phyloP scores from a whole-genome alignment of 1,284 basidiomycete species.

The Kalmanozyma brasiliensis region DNA sequence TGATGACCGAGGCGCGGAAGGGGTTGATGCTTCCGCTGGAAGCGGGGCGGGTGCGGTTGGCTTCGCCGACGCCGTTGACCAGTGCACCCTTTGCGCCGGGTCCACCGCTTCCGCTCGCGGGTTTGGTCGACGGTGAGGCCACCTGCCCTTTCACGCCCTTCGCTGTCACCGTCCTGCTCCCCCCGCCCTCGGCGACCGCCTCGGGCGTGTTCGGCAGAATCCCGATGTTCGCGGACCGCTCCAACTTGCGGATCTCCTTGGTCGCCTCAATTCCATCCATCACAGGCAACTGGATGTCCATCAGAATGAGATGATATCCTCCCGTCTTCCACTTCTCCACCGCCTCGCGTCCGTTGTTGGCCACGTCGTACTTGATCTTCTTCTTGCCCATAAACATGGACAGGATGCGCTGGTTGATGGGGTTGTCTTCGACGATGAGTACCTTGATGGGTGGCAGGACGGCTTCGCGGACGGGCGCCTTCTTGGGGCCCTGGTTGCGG shows the following conservation, averaged over 20 bases:
- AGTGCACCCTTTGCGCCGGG: conserved; percentile 8
- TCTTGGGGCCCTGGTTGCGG: conserved; percentile 48
- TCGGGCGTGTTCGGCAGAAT: conserved; percentile 77
- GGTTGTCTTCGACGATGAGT: conserved; percentile 78
- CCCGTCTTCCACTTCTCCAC: conserved; percentile 95
- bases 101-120: too few relatives aligned
- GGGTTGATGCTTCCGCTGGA: conserved; percentile 66
- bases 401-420: conserved; percentile 96
- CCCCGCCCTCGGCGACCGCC: conserved; percentile 18
- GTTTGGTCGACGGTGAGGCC: too few relatives aligned
- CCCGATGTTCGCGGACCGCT: conserved; percentile 76
- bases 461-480: conserved; percentile 55
- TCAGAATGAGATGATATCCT: conserved; percentile 94
- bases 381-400: conserved; percentile 96
- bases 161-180: neutral
- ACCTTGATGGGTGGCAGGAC: conserved; percentile 67
- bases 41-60: neutral
- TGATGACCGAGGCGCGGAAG: conserved; percentile 94
- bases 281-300: conserved; percentile 99
- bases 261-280: conserved; percentile 99
- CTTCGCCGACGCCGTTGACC: conserved; percentile 12
- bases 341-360: conserved; percentile 93
- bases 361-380: conserved; percentile 93
- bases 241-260: conserved; percentile 89
- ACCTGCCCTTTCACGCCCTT: too few relatives aligned